Base-by-base conservation (phyloP, 2,329 filamentous ascomycete species). In the Paraphoma chrysanthemicola region DNA sequence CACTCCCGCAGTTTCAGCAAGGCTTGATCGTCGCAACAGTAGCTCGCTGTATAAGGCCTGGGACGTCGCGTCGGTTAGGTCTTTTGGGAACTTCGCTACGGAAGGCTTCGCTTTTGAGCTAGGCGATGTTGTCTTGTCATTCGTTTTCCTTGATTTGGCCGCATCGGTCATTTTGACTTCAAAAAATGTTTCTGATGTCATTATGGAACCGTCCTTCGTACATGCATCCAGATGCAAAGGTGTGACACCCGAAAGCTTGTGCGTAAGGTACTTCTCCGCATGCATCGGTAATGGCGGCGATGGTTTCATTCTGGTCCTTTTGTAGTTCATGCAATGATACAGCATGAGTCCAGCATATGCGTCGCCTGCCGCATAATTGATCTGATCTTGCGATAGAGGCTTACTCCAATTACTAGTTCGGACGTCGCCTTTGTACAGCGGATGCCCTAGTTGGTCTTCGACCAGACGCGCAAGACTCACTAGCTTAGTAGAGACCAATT, bases 291-390 rank as follows among this genome's bases (percentile, higher is more conserved):
- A 30, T 8, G 65, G 66, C 11, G 70, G 70, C 14, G 50, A 49
- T 4, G 70, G 69, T 0, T 48, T 14, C 82, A 85, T 81, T 16
- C 92, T 83, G 6, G 62, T 45, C 10, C 71, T 57, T 66, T 90
- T 85, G 39, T 86, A 79, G 55, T 97, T 89, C 60, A 97, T 80
- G 4, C 85, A 83, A 53, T 91, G 81, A 67, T 87, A 96, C 0
- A 97, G 80, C 65, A 92, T 89, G 12, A 93, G 77, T 3, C 90
- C 89, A 33, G 92, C 92, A 71, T 97, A 97, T 0, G 92, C 90
- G 76, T 97, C 94, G 0, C 89, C 87, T 2, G 92, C 92, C n/a
- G 93, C 77, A 81, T 84, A 94, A 82, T 84, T 75, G 16, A 91
- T 84, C 71, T 97, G 93, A 9, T 85, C 74, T 61, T 83, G 78